Evolutionary conservation across 768 basidiomycete species (phyloP), one percentile per base, ranked within the genome.

Genomic region (Lactarius deliciosus): DNA sequence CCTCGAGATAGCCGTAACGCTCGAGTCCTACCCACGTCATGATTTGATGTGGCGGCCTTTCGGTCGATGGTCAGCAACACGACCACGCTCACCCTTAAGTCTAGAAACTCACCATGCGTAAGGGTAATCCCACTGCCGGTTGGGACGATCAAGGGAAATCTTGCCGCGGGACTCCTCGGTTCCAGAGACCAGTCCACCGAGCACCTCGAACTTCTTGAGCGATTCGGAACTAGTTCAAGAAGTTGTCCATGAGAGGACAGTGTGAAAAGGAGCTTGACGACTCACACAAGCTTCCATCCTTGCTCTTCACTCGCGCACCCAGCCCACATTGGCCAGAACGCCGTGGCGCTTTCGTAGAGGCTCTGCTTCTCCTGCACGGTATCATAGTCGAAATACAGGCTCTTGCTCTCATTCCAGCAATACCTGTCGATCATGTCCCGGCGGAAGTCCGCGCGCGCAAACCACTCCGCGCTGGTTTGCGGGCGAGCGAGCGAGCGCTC

Each of bases 111-210:
- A 85, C 84, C 89, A 91, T 69, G 89, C 90, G 72, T 90, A 90
- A 81, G 94, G 96, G 77, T 95, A 96, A 76, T 96, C 96, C 97
- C 96, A 99, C 75, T 99, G 96, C 69, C 96, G 92, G 79, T 98
- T 98, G 18, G 96, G 96, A 57, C 97, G 84, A 73, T 97, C 95
- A 62, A 99, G 81, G 18, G 96, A 96, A 65, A 98, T 96, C 76
- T 92, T 91, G 62, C 96, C 96, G 65, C 96, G 85, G 47, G 94
- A 97, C 76, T 94, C 92, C 72, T 99, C 97, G 1, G 96, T 98
- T 50, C 96, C 96, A 22, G 94, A 94, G 18, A 97, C 96, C 28
- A 98, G 81, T 9, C 96, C 96, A 25, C 96, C 96, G 5, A 96
- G 85, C 28, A 93, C 96, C 75, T 99, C 96, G 70, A 99, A 98